Conservation (phyloP, 306 rosid species). For the Quercus robur region DNA sequence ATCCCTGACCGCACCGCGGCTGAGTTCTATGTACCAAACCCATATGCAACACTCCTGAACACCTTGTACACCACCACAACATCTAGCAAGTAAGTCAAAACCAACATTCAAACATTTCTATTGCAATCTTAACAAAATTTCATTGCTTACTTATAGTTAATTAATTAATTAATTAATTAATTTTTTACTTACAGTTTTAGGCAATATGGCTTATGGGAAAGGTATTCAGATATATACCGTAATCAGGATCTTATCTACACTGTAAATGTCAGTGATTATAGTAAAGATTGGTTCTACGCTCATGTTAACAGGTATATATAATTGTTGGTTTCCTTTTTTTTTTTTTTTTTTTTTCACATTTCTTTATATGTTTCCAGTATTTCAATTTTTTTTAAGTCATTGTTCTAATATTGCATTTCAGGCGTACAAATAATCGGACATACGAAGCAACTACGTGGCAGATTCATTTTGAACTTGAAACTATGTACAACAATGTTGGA, state of each 20-base stretch:
- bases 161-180: background rate
- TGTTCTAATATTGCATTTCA: background rate
- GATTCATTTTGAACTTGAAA: constrained; percentile 41
- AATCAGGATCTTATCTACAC: constrained; percentile 43
- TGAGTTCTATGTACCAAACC: constrained; percentile 62
- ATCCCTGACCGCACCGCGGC: constrained; percentile 75
- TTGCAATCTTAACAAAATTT: background rate
- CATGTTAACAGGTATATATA: constrained; percentile 42
- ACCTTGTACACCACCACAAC: constrained; percentile 7
- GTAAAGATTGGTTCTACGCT: constrained; percentile 58
- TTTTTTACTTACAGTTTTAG: constrained; percentile 38
- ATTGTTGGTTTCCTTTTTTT: no score
- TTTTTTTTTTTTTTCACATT: no score
- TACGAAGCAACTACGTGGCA: constrained; percentile 66
- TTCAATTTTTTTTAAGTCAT: background rate
- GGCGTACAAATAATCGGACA: constrained; percentile 22
- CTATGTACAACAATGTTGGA: background rate
- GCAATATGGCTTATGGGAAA: constrained; percentile 71
- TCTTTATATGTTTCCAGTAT: background rate
- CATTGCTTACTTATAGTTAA: background rate
- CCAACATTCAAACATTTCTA: background rate
- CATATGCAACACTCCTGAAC: constrained; percentile 45
- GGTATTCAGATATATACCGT: constrained; percentile 51
- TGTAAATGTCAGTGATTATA: constrained; percentile 21
- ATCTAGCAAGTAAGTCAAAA: constrained; percentile 31